phyloP scores from a whole-genome alignment of 208 protist species.

The Crithidia brevicula region DNA sequence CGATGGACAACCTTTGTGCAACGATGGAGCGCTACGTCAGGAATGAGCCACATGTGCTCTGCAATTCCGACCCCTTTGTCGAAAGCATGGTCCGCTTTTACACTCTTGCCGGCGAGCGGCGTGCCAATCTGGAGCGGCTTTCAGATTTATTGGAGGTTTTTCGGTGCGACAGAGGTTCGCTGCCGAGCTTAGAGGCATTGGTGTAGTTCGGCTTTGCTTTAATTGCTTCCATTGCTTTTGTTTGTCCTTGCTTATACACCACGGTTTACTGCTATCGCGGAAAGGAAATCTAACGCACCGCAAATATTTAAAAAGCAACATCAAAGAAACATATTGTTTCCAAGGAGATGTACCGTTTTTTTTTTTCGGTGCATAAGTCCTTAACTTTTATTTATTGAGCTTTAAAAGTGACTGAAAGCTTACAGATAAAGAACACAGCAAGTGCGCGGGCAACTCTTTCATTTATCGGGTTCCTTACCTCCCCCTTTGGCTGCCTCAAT shows the following conservation, averaged over 20 bases:
- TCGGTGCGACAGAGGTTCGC: conserved; percentile 54
- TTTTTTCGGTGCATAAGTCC: too few species aligned
- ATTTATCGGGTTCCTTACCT: too few species aligned
- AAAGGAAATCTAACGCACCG: too few species aligned
- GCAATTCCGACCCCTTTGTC: conserved; percentile 73
- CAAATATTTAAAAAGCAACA: too few species aligned
- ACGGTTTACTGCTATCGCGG: too few species aligned
- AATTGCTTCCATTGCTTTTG: conserved; percentile 1
- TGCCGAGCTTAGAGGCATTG: conserved; percentile 68
- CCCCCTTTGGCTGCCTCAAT: too few species aligned
- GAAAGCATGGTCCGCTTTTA: conserved; percentile 81
- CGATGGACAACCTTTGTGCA: conserved; percentile 32
- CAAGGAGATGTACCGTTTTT: not conserved
- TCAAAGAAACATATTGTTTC: too few species aligned
- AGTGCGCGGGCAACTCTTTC: too few species aligned
- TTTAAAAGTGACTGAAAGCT: too few species aligned
- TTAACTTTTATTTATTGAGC: too few species aligned
- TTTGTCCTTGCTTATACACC: conserved; percentile 10
- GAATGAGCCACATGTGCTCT: conserved; percentile 56
- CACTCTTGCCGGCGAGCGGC: conserved; percentile 62
- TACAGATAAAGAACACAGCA: too few species aligned
- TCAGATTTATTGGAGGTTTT: conserved; percentile 79
- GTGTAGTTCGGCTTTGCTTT: conserved; percentile 25
- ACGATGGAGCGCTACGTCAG: conserved; percentile 68
- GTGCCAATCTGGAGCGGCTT: conserved; percentile 51